A percentile compares a stretch with the other conserved stretches of the same genome.
phyloP scores from a whole-genome alignment of 805 yeast genomes.

The Lachancea thermotolerans region DNA sequence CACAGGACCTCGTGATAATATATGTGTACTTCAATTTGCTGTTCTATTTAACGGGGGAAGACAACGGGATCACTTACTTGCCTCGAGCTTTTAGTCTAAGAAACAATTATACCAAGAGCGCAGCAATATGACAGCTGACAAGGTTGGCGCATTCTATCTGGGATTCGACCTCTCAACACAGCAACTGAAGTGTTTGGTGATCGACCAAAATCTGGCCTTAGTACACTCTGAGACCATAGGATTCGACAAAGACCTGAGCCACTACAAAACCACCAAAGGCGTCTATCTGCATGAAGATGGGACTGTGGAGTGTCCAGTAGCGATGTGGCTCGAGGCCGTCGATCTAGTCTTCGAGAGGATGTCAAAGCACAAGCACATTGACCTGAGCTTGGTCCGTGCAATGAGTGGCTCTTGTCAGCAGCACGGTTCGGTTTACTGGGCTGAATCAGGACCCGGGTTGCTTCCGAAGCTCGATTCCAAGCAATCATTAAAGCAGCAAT shows the following conservation, averaged over 20 bases:
- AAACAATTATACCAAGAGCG: no score
- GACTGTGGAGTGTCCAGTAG: conserved; percentile 70
- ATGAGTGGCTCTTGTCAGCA: conserved; percentile 88
- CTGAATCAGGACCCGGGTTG: conserved; percentile 37
- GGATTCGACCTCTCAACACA: conserved; percentile 91
- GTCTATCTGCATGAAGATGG: conserved; percentile 46
- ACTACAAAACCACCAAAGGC: conserved; percentile 66
- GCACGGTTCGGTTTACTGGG: conserved; percentile 86
- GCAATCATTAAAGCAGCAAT: conserved; percentile 39
- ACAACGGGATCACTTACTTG: no score
- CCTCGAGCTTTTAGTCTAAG: no score
- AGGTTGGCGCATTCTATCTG: conserved; percentile 31
- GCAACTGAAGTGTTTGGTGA: conserved; percentile 70
- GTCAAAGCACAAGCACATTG: conserved; percentile 46
- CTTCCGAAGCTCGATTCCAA: conserved; percentile 35
- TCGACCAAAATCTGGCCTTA: conserved; percentile 46
- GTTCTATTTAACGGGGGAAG: no score
- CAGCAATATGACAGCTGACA: neutral
- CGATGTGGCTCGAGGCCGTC: conserved; percentile 85
- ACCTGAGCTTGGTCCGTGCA: conserved; percentile 53
- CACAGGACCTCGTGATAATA: no score
- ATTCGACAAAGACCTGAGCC: conserved; percentile 58
- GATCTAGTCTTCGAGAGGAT: conserved; percentile 49
- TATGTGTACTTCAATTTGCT: no score
- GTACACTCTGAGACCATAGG: conserved; percentile 57